phyloP scores from a whole-genome alignment of 805 yeast species.

The Nakazawaea sp. region DNA sequence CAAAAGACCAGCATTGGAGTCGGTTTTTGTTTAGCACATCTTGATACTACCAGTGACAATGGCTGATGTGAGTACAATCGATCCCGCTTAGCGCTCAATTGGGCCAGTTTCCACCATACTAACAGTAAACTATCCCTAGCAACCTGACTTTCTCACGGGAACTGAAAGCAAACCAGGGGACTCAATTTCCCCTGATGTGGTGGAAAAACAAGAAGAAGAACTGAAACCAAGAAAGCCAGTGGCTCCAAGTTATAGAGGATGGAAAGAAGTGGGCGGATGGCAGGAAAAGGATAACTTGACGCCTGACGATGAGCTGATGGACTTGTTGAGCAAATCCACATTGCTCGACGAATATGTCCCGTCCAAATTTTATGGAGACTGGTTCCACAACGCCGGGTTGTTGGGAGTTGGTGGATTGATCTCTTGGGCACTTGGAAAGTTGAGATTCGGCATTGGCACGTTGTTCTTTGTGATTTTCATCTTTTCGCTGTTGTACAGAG shows the following conservation, averaged over 20 bases:
- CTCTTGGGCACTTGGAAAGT: conserved; percentile 76
- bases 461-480: conserved; percentile 63
- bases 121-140: too few relatives aligned
- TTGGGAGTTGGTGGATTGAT: conserved; percentile 59
- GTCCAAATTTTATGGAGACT: conserved; percentile 78
- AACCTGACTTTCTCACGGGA: conserved; percentile 8
- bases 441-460: conserved; percentile 73
- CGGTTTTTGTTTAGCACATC: too few relatives aligned
- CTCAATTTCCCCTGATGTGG: conserved; percentile 6
- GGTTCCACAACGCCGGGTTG: conserved; percentile 88
- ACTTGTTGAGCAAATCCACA: conserved; percentile 64
- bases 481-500: conserved; percentile 69
- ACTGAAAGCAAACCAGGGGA: conserved; percentile 2
- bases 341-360: conserved; percentile 72
- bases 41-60: too few relatives aligned
- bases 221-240: conserved; percentile 36
- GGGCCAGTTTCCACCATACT: too few relatives aligned
- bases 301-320: conserved; percentile 65
- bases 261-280: conserved; percentile 93
- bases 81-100: too few relatives aligned
- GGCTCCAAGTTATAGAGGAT: conserved; percentile 74
- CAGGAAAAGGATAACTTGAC: conserved; percentile 60
- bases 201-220: conserved; percentile 9
- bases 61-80: too few relatives aligned
- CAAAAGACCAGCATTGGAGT: too few relatives aligned